Evolutionary conservation across 495 filamentous ascomycete species (phyloP), one percentile per base, ranked within the genome.

Genomic region (Ascodesmis nigricans): DNA sequence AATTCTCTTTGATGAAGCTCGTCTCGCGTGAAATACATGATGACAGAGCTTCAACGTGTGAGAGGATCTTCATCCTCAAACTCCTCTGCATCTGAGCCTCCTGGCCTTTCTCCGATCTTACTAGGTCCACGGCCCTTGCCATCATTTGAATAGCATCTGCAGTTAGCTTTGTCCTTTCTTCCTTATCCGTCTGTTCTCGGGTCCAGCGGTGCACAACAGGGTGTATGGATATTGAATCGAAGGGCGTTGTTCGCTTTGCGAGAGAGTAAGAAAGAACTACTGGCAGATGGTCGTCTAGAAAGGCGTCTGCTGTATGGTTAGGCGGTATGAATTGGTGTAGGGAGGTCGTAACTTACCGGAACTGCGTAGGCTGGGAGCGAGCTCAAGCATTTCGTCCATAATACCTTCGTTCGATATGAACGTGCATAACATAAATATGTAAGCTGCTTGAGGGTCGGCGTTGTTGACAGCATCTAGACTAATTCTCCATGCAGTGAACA

Each of bases 401-500:
- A 43, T 43, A 1, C 14, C 19, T 5, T 35, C 30, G 11, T 35
- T 33, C 1, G 21, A 37, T 4, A 43, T n/a, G n/a, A 43, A 39
- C 0, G 34, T 29, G 14, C 41, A 43, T 4, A 33, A 4, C 2
- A 30, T n/a, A 1, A 39, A 10, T 4, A 43, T 10, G n/a, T 43
- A 22, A 1, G 36, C 29, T 2, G 35, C 25, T 5, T 23, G 8
- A 8, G 8, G 13, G n/a, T 25, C 35, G 2, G 20, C 14, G 2
- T 3, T 14, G n/a, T 25, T 24, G 5, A 43, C 23, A 7, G 15
- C 32, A 6, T 14, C 23, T 10, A 40, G 31, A 1, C 31, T 29
- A 21, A 40, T 23, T 6, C 36, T 33, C 38, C 38, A 40, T 0
- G 38, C 31, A 9, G 38, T 35, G 19, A 40, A 40, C 2, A 35